Evolutionary conservation across 768 basidiomycete species (phyloP), one percentile per base, ranked within the genome.

Genomic region (Tylopilus plumbeoviolaceoides): DNA sequence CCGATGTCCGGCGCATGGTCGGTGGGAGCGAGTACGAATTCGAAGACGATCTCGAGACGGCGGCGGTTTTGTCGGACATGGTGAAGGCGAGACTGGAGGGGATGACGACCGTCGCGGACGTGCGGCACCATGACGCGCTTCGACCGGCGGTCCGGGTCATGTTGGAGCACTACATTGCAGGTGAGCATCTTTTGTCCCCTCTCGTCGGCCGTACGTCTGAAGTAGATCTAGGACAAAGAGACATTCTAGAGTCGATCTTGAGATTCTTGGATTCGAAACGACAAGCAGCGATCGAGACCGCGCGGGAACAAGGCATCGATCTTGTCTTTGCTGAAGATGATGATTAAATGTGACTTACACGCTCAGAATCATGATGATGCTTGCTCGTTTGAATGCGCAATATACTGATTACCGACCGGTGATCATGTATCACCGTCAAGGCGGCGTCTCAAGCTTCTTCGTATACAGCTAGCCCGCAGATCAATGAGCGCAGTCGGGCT

Each of bases 51-150:
- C 67, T 94, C 38, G 85, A 90, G 39, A 83, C 85, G 0, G 78
- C 88, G 9, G 80, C 77, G 7, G 70, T 77, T 59, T 64, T 97
- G 53, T 74, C 73, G 21, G 82, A 84, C 18, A 93, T 95, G 89
- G 70, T 84, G 4, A 68, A 77, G 50, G 61, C 66, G 18, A 65
- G 84, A 46, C 59, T 82, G 21, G 72, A 75, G 15, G 75, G 74
- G 3, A 72, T 89, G 15, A 84, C 85, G 15, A 60, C 59, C 25
- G 51, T 68, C 44, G 44, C 44, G 33, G 51, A 61, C 17, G 57
- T 67, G 11, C 49, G 57, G 6, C 53, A 44, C 4, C 51, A 51
- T n/a, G 59, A 50, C 28, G 47, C 18, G 4, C 62, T 82, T 40
- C 75, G 89, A 36, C 73, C 75, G 4, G 79, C 85, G 11, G 85